phyloP scores from a whole-genome alignment of 1,139 yeast species.

The Scheffersomyces parashehatae region DNA sequence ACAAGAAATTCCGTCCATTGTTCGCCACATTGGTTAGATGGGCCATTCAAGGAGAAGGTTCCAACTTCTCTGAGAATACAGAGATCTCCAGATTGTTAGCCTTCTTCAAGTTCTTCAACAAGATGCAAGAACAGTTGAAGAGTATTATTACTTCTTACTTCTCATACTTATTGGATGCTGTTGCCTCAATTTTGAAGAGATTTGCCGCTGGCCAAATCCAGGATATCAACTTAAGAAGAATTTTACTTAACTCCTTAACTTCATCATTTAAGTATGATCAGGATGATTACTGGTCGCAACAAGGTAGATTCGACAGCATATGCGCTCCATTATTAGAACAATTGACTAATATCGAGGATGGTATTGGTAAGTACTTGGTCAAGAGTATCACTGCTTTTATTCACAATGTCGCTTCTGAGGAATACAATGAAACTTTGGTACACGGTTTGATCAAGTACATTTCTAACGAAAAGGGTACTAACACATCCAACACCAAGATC shows the following conservation, averaged over 20 bases:
- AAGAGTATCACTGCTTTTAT: constrained; percentile 80
- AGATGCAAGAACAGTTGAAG: constrained; percentile 78
- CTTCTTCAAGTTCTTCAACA: constrained; percentile 84
- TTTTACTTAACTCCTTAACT: constrained; percentile 68
- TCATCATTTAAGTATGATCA: constrained; percentile 85
- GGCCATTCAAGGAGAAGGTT: constrained; percentile 86
- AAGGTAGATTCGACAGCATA: constrained; percentile 76
- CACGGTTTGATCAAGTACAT: constrained; percentile 39
- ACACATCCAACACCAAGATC: constrained; percentile 51
- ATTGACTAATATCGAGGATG: constrained; percentile 63
- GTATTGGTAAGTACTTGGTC: constrained; percentile 74
- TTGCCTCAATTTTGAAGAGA: constrained; percentile 52
- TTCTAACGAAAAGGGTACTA: constrained; percentile 33
- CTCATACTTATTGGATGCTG: constrained; percentile 80
- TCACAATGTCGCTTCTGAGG: constrained; percentile 73
- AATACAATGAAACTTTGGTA: constrained; percentile 61
- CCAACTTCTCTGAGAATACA: constrained; percentile 40
- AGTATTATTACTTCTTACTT: constrained; percentile 86
- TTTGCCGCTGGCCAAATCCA: constrained; percentile 43
- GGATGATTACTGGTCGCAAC: constrained; percentile 93
- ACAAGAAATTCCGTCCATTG: constrained; percentile 88
- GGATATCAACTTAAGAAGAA: constrained; percentile 65
- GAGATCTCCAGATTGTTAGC: constrained; percentile 62
- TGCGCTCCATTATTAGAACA: constrained; percentile 65
- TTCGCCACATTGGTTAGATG: constrained; percentile 88